A percentile compares a stretch with the other conserved stretches of the same genome.
phyloP scores from a whole-genome alignment of 257 asterid species.

The Salvia miltiorrhiza region DNA sequence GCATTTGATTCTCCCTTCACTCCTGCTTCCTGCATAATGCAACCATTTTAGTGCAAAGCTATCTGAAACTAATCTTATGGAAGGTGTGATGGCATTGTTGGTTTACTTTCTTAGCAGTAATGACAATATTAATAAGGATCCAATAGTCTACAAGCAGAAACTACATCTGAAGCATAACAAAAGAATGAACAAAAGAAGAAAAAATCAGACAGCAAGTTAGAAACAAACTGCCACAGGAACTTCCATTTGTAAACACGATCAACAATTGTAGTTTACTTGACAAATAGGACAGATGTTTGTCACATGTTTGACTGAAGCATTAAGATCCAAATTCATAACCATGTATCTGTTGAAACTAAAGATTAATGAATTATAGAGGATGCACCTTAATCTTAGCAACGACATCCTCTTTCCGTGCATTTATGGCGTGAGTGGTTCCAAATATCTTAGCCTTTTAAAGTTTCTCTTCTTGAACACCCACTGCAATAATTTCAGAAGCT shows the following conservation, averaged over 20 bases:
- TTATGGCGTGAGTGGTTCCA: slow-evolving; percentile 90
- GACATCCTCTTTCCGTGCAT: slow-evolving; percentile 73
- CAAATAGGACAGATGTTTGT: slow-evolving; percentile 94
- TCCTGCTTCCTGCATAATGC: slow-evolving; percentile 75
- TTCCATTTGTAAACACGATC: slow-evolving; percentile 62
- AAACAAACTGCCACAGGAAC: slow-evolving; percentile 34
- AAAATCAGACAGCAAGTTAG: neutral
- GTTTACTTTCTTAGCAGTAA: slow-evolving; percentile 89
- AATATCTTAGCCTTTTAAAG: slow-evolving; percentile 68
- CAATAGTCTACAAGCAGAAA: slow-evolving; percentile 17
- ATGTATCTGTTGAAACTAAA: neutral
- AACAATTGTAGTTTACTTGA: slow-evolving; percentile 63
- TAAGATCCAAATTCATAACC: neutral
- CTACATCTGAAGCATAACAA: neutral
- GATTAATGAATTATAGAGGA: neutral
- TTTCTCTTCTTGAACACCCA: slow-evolving; percentile 92
- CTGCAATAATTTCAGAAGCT: slow-evolving; percentile 94
- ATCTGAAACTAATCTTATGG: slow-evolving; percentile 11
- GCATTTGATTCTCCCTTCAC: slow-evolving; percentile 77
- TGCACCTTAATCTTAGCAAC: slow-evolving; percentile 64
- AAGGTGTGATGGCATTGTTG: slow-evolving; percentile 13
- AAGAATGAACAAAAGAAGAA: neutral
- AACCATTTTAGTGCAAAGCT: slow-evolving; percentile 7
- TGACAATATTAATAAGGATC: no score
- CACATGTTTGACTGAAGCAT: no score